A percentile compares a stretch with the other conserved stretches of the same genome.
phyloP scores from a whole-genome alignment of 805 yeast genomes.

The Yarrowia hollandica region DNA sequence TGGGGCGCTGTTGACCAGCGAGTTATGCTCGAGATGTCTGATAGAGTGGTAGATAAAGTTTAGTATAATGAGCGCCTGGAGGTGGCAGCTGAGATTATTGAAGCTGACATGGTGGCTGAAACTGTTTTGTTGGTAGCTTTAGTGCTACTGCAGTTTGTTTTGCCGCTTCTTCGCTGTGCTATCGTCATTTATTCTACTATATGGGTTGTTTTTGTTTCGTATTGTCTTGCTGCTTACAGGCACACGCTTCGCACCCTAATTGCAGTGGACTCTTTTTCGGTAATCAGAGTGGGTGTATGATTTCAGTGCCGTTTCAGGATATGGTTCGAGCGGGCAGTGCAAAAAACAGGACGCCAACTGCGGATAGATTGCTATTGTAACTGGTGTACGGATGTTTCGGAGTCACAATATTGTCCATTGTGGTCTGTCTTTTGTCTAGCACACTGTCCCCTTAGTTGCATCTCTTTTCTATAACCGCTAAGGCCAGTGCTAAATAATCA shows the following conservation, averaged over 20 bases:
- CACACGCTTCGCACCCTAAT: background rate
- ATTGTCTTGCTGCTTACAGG: constrained; percentile 2
- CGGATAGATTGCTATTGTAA: constrained; percentile 1
- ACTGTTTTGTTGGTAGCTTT: too few species aligned
- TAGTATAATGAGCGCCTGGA: background rate
- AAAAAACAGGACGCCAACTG: background rate
- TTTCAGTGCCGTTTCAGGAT: constrained; percentile 14
- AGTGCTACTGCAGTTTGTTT: too few species aligned
- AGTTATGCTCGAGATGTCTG: constrained; percentile 11
- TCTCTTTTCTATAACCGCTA: too few species aligned
- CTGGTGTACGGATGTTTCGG: too few species aligned
- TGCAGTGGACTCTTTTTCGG: background rate
- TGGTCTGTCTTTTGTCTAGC: background rate
- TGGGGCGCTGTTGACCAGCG: background rate
- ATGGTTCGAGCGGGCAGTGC: constrained; percentile 18
- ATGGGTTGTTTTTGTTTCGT: background rate
- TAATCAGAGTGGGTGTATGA: constrained; percentile 2
- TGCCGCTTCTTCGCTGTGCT: too few species aligned
- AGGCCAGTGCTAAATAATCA: too few species aligned
- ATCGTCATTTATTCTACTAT: background rate
- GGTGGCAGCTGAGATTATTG: too few species aligned
- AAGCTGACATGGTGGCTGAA: too few species aligned
- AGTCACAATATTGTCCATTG: too few species aligned
- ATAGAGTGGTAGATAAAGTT: constrained; percentile 3
- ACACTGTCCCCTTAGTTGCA: too few species aligned